phyloP scores from a whole-genome alignment of 805 yeast genomes.

The Cyberlindnera veronae region DNA sequence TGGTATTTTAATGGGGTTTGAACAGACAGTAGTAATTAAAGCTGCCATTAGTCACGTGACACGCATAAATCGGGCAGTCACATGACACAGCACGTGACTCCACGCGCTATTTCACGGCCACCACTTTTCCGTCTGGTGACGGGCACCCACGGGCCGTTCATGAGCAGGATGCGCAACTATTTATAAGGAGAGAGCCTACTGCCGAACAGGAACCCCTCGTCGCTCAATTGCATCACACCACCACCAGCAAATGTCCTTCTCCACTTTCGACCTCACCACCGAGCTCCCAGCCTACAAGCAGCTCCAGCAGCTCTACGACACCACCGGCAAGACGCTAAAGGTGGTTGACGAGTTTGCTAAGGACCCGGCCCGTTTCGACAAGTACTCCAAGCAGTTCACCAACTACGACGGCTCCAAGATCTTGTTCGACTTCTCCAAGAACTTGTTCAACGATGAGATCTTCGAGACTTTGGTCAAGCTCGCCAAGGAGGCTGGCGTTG shows the following conservation, averaged over 20 bases:
- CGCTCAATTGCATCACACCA: background rate
- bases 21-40: too few relatives aligned
- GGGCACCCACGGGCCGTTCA: slow-evolving; percentile 1
- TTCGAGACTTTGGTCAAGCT: slow-evolving; percentile 62
- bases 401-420: slow-evolving; percentile 88
- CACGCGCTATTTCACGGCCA: too few relatives aligned
- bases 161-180: too few relatives aligned
- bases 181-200: background rate
- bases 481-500: slow-evolving; percentile 89
- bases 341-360: slow-evolving; percentile 69
- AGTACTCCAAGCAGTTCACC: slow-evolving; percentile 70
- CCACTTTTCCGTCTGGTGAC: slow-evolving; percentile 17
- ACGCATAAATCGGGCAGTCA: too few relatives aligned
- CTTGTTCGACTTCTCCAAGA: slow-evolving; percentile 93
- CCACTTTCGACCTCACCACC: slow-evolving; percentile 26
- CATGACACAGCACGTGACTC: too few relatives aligned
- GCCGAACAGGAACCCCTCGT: background rate
- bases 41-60: too few relatives aligned
- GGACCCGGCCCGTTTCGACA: slow-evolving; percentile 73
- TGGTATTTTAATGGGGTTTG: too few relatives aligned
- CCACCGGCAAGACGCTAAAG: slow-evolving; percentile 64
- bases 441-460: slow-evolving; percentile 84
- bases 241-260: slow-evolving; percentile 3
- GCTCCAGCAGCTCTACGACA: slow-evolving; percentile 66
- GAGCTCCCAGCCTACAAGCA: slow-evolving; percentile 84